Conservation (phyloP, 306 rosid genomes). For the Casuarina glauca region DNA sequence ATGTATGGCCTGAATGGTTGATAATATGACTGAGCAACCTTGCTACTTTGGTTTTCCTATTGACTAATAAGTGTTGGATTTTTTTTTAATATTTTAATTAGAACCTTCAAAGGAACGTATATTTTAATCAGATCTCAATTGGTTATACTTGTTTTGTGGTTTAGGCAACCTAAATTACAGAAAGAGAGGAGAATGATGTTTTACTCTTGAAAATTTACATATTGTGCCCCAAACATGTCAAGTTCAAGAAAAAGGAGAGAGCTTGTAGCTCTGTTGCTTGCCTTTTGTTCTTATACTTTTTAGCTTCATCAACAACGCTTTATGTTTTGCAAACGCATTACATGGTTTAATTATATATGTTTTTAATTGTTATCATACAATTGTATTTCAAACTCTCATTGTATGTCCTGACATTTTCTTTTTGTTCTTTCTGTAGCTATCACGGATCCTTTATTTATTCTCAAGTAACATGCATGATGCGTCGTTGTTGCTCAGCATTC, state of each 20-base stretch:
- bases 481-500: constrained; percentile 90
- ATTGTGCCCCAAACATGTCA: neutral
- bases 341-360: neutral
- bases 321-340: neutral
- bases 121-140: no score
- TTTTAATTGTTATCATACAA: constrained; percentile 3
- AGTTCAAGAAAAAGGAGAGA: neutral
- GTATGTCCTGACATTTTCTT: constrained; percentile 30
- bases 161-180: neutral
- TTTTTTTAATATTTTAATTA: no score
- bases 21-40: no score
- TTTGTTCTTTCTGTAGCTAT: constrained; percentile 57
- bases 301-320: neutral
- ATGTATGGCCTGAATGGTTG: no score
- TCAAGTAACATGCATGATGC: constrained; percentile 99
- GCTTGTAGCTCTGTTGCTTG: neutral
- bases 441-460: constrained; percentile 93
- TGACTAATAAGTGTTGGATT: no score
- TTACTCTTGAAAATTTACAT: neutral
- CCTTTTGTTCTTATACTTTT: neutral
- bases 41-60: no score
- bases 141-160: no score
- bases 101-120: no score
- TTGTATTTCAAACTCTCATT: constrained; percentile 24
- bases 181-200: neutral